Conservation (phyloP, 306 rosid species). For the Carpinus fangiana region DNA sequence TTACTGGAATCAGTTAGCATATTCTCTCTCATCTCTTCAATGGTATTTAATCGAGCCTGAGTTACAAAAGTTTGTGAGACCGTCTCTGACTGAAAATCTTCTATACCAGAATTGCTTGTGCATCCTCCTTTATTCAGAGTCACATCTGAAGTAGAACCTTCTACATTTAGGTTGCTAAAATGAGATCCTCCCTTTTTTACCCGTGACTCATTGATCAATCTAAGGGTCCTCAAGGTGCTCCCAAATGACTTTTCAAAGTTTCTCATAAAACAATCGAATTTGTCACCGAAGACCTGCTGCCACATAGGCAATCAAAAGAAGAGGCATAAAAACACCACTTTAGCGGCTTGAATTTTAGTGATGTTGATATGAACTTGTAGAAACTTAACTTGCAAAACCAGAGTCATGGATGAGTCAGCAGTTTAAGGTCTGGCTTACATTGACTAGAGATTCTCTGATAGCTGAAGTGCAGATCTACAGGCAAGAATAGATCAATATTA, state of each 20-base stretch:
- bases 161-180: slow-evolving; percentile 25
- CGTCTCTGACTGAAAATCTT: slow-evolving; percentile 36
- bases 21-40: slow-evolving; percentile 41
- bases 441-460: slow-evolving; percentile 76
- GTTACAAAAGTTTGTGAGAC: slow-evolving; percentile 11
- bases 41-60: slow-evolving; percentile 29
- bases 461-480: slow-evolving; percentile 89
- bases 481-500: slow-evolving; percentile 15
- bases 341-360: slow-evolving; percentile 40
- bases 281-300: slow-evolving; percentile 79
- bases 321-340: slow-evolving; percentile 34
- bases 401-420: slow-evolving; percentile 40
- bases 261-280: slow-evolving; percentile 58
- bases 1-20: slow-evolving; percentile 32
- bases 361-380: slow-evolving; percentile 34
- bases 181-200: slow-evolving; percentile 25
- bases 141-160: slow-evolving; percentile 31
- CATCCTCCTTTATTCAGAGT: slow-evolving; percentile 32
- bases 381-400: slow-evolving; percentile 38
- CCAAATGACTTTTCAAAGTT: slow-evolving; percentile 83
- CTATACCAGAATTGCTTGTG: slow-evolving; percentile 30
- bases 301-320: slow-evolving; percentile 42
- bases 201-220: slow-evolving; percentile 57
- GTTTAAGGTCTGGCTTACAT: slow-evolving; percentile 67
- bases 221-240: slow-evolving; percentile 81